Base-by-base conservation (phyloP, 768 basidiomycete genomes). In the Cyclocybe cylindracea region DNA sequence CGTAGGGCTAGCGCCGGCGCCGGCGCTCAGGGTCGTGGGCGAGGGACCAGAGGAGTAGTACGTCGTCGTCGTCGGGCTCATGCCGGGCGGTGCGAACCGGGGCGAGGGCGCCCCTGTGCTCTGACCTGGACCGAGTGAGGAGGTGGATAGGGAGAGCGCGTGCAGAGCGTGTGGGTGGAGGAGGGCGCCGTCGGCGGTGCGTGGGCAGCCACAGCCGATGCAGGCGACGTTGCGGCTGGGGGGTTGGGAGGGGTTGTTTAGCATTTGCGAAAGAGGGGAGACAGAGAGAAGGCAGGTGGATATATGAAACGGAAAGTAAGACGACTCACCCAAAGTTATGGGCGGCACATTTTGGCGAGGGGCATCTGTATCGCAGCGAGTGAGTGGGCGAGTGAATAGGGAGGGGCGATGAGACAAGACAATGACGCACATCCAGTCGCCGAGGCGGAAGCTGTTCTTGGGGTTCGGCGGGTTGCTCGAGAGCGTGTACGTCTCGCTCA, bases 271-370 rank as follows among this genome's bases (percentile, higher is more conserved):
- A 38, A 44, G 50, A 44, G n/a, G 24, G n/a, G n/a, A n/a, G n/a
- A n/a, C n/a, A 10, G 39, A 29, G 46, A 53, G 38, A 39, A 39
- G 10, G 48, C 10, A 45, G 7, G 19, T 36, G 24, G 19, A 32
- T 29, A 37, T 16, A 11, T 4, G 39, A 57, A 59, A 48, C 57
- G 51, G 51, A 54, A 54, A 46, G 50, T 33, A 58, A 53, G 61
- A 56, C 57, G 50, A 81, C 86, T 76, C 67, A 90, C 89, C 86
- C 86, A 76, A 91, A 92, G 72, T 92, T 92, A 67, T 91, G 88
- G 10, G 87, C 89, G 60, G 82, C 85, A 66, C 90, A 92, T 42
- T 78, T 82, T 58, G 80, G 74, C 50, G 81, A 79, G 50, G 71
- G 72, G 64, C 89, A 91, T 74, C 89, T 89, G 63, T 51, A 59